Evolutionary conservation across 106 monocot genomes (phyloP).

Genomic region (Allium sativum): DNA sequence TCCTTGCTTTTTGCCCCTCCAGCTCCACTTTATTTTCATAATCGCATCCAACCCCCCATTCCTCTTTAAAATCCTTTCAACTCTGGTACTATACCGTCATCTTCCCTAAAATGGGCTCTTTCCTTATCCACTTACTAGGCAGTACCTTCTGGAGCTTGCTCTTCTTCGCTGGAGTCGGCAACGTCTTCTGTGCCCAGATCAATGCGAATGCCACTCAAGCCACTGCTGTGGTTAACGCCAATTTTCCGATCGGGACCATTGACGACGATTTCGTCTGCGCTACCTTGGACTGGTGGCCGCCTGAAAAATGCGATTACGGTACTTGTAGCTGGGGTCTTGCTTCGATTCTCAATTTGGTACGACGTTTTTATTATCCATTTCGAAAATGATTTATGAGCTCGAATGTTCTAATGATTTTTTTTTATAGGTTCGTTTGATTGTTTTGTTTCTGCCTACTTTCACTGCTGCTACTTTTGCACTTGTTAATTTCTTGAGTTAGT

Average conservation of each 20-base stretch:
- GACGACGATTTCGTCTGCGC: slow-evolving; percentile 78
- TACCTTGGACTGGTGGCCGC: slow-evolving; percentile 98
- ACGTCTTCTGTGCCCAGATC: background rate
- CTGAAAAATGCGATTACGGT: slow-evolving; percentile 95
- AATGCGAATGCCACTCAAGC: slow-evolving; percentile 16
- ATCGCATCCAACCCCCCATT: background rate
- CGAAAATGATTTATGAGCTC: no score
- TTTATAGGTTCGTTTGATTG: no score
- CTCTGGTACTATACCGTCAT: background rate
- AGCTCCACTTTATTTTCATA: no score
- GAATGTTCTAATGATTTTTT: background rate
- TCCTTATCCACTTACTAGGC: background rate
- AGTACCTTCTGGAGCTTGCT: slow-evolving; percentile 4
- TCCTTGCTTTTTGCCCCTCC: no score
- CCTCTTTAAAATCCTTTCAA: background rate
- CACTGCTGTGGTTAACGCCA: slow-evolving; percentile 36
- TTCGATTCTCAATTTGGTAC: slow-evolving; percentile 83
- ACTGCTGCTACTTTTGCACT: no score
- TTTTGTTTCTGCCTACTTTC: no score
- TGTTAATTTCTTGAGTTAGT: no score
- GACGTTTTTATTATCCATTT: background rate
- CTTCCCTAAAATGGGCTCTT: background rate
- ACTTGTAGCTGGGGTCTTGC: slow-evolving; percentile 88
- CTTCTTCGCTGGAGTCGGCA: slow-evolving; percentile 1
- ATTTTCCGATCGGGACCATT: slow-evolving; percentile 35